Base-by-base conservation (phyloP, 2,329 filamentous ascomycete species). In the Leptographium wingfieldii region DNA sequence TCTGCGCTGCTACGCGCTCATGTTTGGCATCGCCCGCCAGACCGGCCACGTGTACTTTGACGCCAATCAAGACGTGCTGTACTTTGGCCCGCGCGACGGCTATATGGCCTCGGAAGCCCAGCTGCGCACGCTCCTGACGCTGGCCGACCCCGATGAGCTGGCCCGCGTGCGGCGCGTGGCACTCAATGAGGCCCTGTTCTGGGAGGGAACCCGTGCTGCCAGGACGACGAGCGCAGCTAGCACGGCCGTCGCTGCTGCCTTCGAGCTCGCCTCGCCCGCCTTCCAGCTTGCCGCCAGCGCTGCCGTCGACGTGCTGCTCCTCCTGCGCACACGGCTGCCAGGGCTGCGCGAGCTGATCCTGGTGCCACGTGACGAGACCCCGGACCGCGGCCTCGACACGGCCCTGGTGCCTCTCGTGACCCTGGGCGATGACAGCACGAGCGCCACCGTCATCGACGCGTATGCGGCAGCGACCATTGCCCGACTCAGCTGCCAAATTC, bases 41-140 rank as follows among this genome's bases (percentile, higher is more conserved):
- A 71, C 72, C 5, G 74, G 75, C 35, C 70, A 72, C 55, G 67
- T 79, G 38, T 72, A 73, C 63, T 74, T 80, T 65, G 73, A 75
- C 61, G 69, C 71, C 0, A 57, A 64, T 16, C 65, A 65, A 56
- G 77, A 80, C 61, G 70, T 76, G n/a, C 69, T 80, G 57, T 79
- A 76, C 66, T 78, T 80, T 63, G 76, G 76, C 43, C 70, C 73
- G 12, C 70, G 73, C 38, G 66, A 73, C 31, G 76, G 76, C 57
- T 74, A 72, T 68, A 76, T 76, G 71, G 74, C 73, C 25, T 71
- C 76, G 57, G 72, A 74, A 60, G 70, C 76, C 6, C 73, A 78
- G 63, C 74, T 80, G 59, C 70, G 72, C 57, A 76, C 74, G 16
- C 73, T 73, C 65, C 70, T 79, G 68, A 67, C 71, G 57, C 69